These are phyloP conservation scores for Colletotrichum lindemuthianum DNA, from an alignment of 2,329 filamentous ascomycete species.

Conservation along the genomic window DNA sequence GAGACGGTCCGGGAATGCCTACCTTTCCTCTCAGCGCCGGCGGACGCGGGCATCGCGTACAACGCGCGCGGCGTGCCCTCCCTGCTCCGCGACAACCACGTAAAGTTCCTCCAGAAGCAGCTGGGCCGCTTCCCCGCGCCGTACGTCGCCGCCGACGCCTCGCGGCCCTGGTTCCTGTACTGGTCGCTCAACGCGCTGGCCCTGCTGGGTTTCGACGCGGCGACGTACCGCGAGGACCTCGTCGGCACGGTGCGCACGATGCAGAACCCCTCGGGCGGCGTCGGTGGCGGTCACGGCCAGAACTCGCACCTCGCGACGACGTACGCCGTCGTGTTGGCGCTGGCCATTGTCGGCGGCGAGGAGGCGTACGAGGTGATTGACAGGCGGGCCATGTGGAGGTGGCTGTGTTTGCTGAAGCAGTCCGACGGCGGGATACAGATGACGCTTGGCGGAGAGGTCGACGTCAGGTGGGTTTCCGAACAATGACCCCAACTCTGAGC, in stretches of 20 bases:
- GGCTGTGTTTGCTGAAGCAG: slow-evolving; percentile 88
- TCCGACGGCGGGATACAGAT: slow-evolving; percentile 90
- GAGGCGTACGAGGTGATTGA: slow-evolving; percentile 81
- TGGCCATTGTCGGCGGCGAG: slow-evolving; percentile 81
- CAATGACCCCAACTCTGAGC: not conserved
- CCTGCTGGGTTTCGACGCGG: slow-evolving; percentile 79
- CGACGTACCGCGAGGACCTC: slow-evolving; percentile 74
- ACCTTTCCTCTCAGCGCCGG: slow-evolving; percentile 68
- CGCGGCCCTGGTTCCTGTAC: slow-evolving; percentile 93
- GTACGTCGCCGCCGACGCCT: slow-evolving; percentile 84
- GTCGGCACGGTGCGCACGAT: slow-evolving; percentile 80
- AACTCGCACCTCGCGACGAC: slow-evolving; percentile 87
- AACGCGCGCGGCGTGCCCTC: slow-evolving; percentile 80
- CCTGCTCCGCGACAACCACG: slow-evolving; percentile 73
- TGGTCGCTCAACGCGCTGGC: slow-evolving; percentile 85
- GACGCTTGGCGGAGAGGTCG: slow-evolving; percentile 86
- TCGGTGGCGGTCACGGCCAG: slow-evolving; percentile 94
- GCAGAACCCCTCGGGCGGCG: slow-evolving; percentile 86
- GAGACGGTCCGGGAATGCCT: slow-evolving; percentile 75
- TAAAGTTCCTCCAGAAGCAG: slow-evolving; percentile 69
- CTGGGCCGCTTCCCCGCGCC: slow-evolving; percentile 71
- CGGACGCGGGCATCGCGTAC: slow-evolving; percentile 60
- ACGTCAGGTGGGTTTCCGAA: slow-evolving; percentile 74
- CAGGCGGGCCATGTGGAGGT: slow-evolving; percentile 88
- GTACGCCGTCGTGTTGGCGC: slow-evolving; percentile 83